Percentiles rank a stretch among this genome's conserved stretches.
phyloP scores from a whole-genome alignment of 2,329 filamentous ascomycete species.

The Beauveria bassiana region DNA sequence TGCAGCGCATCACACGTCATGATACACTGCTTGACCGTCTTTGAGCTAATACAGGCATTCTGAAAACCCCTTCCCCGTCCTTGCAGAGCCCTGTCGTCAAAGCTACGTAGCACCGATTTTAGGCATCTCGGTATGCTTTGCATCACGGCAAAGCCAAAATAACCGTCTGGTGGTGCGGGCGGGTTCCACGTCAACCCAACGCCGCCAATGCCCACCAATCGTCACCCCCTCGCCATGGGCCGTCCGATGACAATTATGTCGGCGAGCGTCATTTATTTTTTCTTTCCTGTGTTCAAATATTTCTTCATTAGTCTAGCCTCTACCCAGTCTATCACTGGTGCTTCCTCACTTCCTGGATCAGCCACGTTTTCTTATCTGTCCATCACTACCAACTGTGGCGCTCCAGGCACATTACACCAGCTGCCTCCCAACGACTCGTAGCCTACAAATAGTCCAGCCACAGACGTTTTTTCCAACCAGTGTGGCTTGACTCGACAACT shows the following conservation, averaged over 20 bases:
- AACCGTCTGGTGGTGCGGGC: neutral
- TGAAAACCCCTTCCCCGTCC: neutral
- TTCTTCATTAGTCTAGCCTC: neutral
- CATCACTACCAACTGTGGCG: neutral
- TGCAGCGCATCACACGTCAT: too few species aligned
- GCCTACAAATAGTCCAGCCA: slow-evolving; percentile 10
- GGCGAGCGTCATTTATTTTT: neutral
- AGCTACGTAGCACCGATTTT: neutral
- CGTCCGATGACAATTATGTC: too few species aligned
- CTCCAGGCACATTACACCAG: neutral
- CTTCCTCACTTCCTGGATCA: neutral
- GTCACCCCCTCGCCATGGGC: neutral
- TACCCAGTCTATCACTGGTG: neutral
- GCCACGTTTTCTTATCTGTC: neutral
- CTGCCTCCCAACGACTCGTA: neutral
- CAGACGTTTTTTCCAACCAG: neutral
- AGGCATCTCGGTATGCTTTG: neutral
- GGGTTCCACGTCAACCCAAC: slow-evolving; percentile 1
- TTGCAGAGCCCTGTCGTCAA: neutral
- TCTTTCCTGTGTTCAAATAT: neutral
- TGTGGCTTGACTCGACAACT: neutral
- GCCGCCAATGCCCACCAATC: slow-evolving; percentile 7
- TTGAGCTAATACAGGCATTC: neutral
- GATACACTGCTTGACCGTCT: neutral
- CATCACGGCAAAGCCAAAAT: neutral